These are phyloP conservation scores for Dactylorhiza incarnata DNA, from an alignment of 106 monocot genomes.

Conservation along the genomic window DNA sequence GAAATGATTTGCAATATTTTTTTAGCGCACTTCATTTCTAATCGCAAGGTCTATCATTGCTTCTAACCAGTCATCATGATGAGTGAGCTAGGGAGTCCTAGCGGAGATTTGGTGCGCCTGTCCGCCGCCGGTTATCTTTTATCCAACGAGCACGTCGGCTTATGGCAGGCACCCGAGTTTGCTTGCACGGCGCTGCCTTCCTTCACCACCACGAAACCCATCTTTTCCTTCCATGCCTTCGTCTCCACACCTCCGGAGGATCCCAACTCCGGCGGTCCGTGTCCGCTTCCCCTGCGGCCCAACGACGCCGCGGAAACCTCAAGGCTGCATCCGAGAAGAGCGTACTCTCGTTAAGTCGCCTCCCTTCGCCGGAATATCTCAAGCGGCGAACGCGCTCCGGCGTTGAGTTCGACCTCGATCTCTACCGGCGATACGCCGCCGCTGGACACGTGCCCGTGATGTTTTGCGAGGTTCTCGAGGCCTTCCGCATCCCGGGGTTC, in stretches of 20 bases:
- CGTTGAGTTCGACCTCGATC: constrained; percentile 40
- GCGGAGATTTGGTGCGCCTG: too few species aligned
- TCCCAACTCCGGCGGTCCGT: neutral
- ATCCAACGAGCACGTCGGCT: neutral
- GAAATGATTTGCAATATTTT: too few species aligned
- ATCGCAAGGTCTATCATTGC: too few species aligned
- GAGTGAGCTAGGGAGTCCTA: too few species aligned
- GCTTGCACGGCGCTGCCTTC: neutral
- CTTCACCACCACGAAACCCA: neutral
- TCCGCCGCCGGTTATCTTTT: too few species aligned
- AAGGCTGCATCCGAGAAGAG: neutral
- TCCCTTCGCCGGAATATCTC: constrained; percentile 6
- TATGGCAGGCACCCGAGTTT: constrained; percentile 1
- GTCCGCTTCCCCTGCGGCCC: neutral
- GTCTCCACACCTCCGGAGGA: neutral
- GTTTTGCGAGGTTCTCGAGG: constrained; percentile 74
- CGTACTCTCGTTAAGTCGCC: neutral
- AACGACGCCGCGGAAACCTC: neutral
- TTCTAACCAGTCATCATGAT: too few species aligned
- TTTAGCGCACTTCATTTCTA: too few species aligned
- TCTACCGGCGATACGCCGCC: constrained; percentile 30
- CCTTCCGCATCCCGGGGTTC: constrained; percentile 43
- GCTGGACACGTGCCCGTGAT: constrained; percentile 67
- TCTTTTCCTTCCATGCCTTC: neutral
- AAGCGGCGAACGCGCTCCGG: constrained; percentile 80